Base-by-base conservation (phyloP, 441 rosid genomes). In the Adansonia grandidieri region DNA sequence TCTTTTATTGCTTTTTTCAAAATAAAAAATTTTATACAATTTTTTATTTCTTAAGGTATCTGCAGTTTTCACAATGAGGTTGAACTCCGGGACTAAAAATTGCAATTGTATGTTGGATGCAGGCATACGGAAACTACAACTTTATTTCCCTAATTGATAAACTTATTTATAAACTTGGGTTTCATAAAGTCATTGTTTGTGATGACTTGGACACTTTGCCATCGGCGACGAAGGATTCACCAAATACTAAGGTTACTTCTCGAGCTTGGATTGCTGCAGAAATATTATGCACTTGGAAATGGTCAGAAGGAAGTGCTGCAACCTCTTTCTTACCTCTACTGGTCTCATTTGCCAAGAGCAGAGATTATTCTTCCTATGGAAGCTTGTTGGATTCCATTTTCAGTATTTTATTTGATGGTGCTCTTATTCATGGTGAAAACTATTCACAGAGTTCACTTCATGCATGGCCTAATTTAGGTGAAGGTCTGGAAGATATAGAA, bases 231-330 rank as follows among this genome's bases (percentile, higher is more conserved):
- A 82, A 85, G 78, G 88, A 81, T 76, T 57, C 83, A 78, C 69
- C 71, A 67, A 64, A 78, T 68, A 77, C 76, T 71, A 85, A 71
- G 54, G 77, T 78, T 77, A 76, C 81, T 81, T 68, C 87, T 83
- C 92, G 90, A 78, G 91, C 94, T 79, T 96, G 99, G 99, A 85
- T 96, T 88, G 95, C 89, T 74, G 95, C 93, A 80, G 99, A 93
- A 86, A 84, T 96, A 61, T 83, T 96, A 71, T 94, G 98, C 89
- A 89, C 92, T 32, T 96, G 99, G 98, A 87, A 91, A 84, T 93
- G 99, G 99, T 89, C 91, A 60, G 98, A 97, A 60, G 97, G 99
- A 79, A 84, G 84, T 86, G 94, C 90, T 76, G 64, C 84, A 58
- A 78, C 85, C 82, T 88, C 95, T 76, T 96, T 96, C 84, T 81